These are phyloP conservation scores for Liriodendron chinense DNA, from an alignment of 164 flowering plant species.

Conservation along the genomic window DNA sequence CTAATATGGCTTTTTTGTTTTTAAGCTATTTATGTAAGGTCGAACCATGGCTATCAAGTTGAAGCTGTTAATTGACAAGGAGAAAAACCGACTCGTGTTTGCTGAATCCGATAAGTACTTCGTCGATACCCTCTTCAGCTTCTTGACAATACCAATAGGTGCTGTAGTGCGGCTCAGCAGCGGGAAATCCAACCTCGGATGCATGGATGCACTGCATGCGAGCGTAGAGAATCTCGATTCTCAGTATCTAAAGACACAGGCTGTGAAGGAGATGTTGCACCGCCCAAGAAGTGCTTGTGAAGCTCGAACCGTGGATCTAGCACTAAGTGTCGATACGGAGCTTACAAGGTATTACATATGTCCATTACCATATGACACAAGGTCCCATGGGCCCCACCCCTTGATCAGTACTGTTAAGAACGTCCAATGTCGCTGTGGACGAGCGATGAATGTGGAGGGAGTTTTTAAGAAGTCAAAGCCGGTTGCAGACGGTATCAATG, in stretches of 20 bases:
- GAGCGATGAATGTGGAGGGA: neutral
- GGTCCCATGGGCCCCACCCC: neutral
- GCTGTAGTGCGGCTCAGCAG: constrained; percentile 8
- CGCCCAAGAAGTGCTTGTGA: constrained; percentile 7
- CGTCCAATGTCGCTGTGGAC: constrained; percentile 12
- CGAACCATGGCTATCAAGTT: constrained; percentile 1
- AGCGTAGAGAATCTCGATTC: constrained; percentile 14
- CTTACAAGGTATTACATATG: neutral
- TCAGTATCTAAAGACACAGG: constrained; percentile 1
- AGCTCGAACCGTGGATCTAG: neutral
- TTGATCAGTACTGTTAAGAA: neutral
- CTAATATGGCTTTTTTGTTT: too few relatives aligned
- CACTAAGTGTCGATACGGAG: neutral
- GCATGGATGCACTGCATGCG: constrained; percentile 15
- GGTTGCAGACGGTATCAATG: neutral
- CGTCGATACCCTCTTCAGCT: constrained; percentile 19
- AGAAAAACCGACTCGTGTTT: constrained; percentile 8
- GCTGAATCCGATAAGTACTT: constrained; percentile 12
- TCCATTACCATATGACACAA: neutral
- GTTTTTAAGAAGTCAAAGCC: neutral
- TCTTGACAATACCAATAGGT: constrained; percentile 25
- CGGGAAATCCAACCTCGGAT: constrained; percentile 8
- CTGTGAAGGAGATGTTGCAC: constrained; percentile 19
- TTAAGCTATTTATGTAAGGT: too few relatives aligned
- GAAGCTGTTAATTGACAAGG: constrained; percentile 6